phyloP scores from a whole-genome alignment of 768 basidiomycete species.

The Termitomyces sp. region DNA sequence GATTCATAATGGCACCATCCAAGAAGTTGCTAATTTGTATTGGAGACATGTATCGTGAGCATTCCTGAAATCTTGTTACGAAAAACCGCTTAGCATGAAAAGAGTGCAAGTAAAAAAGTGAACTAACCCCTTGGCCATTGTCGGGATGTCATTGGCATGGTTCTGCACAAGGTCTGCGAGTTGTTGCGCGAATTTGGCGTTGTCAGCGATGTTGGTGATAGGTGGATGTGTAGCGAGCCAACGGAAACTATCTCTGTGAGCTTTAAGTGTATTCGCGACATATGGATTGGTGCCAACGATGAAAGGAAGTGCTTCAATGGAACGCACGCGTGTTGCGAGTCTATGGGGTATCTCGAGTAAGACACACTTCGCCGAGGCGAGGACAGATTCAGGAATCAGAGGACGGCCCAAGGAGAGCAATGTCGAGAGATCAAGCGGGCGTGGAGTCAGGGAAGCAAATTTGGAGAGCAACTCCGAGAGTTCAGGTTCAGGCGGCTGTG shows the following conservation, averaged over 20 bases:
- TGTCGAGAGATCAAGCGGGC: slow-evolving; percentile 64
- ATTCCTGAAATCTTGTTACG: slow-evolving; percentile 77
- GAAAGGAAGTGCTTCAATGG: slow-evolving; percentile 73
- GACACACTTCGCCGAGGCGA: slow-evolving; percentile 70
- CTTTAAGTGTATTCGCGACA: slow-evolving; percentile 62
- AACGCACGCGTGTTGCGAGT: slow-evolving; percentile 67
- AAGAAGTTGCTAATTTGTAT: slow-evolving; percentile 75
- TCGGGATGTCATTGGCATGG: slow-evolving; percentile 86
- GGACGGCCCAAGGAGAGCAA: slow-evolving; percentile 75
- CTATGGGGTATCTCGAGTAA: slow-evolving; percentile 74
- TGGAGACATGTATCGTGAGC: slow-evolving; percentile 75
- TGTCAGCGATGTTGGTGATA: slow-evolving; percentile 63
- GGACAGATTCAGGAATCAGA: slow-evolving; percentile 60
- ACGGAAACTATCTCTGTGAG: slow-evolving; percentile 65
- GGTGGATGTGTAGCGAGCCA: slow-evolving; percentile 62
- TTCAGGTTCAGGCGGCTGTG: slow-evolving; percentile 45
- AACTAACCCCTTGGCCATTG: slow-evolving; percentile 79
- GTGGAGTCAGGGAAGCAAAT: slow-evolving; percentile 54
- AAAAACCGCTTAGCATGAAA: neutral
- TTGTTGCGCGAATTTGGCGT: slow-evolving; percentile 58
- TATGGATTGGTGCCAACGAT: slow-evolving; percentile 90
- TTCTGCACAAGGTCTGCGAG: slow-evolving; percentile 67
- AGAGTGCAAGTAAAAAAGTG: neutral
- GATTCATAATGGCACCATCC: slow-evolving; percentile 78
- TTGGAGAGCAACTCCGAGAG: slow-evolving; percentile 55